phyloP scores from a whole-genome alignment of 768 basidiomycete species.

The Suillus weaverae region DNA sequence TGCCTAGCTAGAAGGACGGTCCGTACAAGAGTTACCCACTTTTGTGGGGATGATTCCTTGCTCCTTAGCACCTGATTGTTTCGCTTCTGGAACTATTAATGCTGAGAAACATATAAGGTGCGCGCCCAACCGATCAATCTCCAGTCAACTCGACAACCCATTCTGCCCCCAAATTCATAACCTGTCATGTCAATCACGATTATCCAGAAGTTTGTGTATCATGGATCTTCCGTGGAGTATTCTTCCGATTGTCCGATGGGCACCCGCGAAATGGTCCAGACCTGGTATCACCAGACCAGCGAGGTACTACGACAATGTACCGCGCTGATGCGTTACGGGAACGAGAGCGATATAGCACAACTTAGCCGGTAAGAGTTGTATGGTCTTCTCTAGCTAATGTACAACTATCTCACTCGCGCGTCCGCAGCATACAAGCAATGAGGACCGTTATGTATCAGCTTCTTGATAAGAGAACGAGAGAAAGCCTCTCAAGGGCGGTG shows the following conservation, averaged over 20 bases:
- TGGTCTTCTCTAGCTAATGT: background rate
- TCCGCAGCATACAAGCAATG: slow-evolving; percentile 2
- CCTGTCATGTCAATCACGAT: slow-evolving; percentile 4
- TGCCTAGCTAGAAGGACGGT: slow-evolving; percentile 5
- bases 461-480: slow-evolving; percentile 2
- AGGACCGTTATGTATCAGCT: slow-evolving; percentile 5
- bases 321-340: background rate
- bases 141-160: background rate
- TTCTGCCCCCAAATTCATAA: background rate
- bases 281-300: slow-evolving; percentile 6
- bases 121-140: background rate
- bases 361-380: background rate
- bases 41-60: slow-evolving; percentile 1
- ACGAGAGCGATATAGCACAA: background rate
- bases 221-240: background rate
- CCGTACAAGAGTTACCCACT: slow-evolving; percentile 4
- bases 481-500: slow-evolving; percentile 1
- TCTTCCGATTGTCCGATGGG: slow-evolving; percentile 1
- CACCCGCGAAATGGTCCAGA: slow-evolving; percentile 1
- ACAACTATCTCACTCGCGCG: background rate
- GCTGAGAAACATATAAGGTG: slow-evolving; percentile 1
- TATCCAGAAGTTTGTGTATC: slow-evolving; percentile 3
- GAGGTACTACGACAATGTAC: slow-evolving; percentile 6
- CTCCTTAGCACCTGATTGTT: slow-evolving; percentile 2
- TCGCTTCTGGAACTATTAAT: background rate